Conservation (phyloP, 2,329 filamentous ascomycete genomes). For the Sclerotinia spermophila region DNA sequence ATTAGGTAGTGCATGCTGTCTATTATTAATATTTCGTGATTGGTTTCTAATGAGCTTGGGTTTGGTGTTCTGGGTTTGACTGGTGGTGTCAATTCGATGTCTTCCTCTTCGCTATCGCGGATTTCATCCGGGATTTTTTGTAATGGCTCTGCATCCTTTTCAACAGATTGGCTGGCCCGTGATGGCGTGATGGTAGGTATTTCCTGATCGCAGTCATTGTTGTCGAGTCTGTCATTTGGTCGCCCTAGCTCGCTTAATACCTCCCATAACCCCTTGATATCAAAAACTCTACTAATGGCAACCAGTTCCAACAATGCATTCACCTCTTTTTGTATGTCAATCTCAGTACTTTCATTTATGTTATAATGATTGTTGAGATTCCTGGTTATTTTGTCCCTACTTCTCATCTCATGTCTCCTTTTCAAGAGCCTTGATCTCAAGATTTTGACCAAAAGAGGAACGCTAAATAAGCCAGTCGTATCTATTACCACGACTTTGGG, state of each 20-base stretch:
- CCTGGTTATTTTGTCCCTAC: background rate
- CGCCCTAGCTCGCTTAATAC: slow-evolving; percentile 48
- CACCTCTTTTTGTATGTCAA: slow-evolving; percentile 23
- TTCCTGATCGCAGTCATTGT: background rate
- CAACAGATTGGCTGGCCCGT: background rate
- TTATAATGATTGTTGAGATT: background rate
- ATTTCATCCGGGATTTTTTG: slow-evolving; percentile 28
- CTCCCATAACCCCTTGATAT: slow-evolving; percentile 55
- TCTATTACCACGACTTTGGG: slow-evolving; percentile 33
- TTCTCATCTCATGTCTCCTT: background rate
- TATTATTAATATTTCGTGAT: slow-evolving; percentile 48
- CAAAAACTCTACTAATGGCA: slow-evolving; percentile 55
- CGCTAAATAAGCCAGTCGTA: slow-evolving; percentile 33
- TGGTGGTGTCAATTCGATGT: background rate
- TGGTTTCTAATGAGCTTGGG: slow-evolving; percentile 19
- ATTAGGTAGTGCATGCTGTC: slow-evolving; percentile 54
- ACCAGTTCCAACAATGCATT: slow-evolving; percentile 45
- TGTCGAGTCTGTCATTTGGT: background rate
- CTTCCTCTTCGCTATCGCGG: slow-evolving; percentile 35
- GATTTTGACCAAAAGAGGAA: slow-evolving; percentile 31
- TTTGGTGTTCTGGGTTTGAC: background rate
- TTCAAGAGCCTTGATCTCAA: slow-evolving; percentile 26
- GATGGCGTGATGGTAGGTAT: background rate
- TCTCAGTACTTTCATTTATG: background rate
- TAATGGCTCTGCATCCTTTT: background rate